These are phyloP conservation scores for Talaromyces sp. DNA, from an alignment of 2,329 filamentous ascomycete species.

Conservation along the genomic window DNA sequence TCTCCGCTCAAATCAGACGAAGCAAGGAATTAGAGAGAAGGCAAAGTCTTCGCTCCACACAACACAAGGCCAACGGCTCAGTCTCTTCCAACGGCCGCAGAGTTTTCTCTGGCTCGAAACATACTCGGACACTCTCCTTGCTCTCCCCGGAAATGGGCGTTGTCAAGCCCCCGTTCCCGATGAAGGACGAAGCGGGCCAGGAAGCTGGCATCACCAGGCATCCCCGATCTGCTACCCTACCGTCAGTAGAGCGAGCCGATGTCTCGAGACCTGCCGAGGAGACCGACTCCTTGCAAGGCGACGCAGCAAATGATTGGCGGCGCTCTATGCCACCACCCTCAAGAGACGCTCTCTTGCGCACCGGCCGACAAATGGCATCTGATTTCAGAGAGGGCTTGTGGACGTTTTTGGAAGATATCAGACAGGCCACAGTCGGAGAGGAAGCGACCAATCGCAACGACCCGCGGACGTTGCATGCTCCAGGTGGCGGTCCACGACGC, in stretches of 20 bases:
- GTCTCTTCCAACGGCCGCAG: constrained; percentile 46
- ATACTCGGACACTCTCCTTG: constrained; percentile 68
- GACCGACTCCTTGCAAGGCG: constrained; percentile 23
- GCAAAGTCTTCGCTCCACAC: constrained; percentile 56
- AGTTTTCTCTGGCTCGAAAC: constrained; percentile 61
- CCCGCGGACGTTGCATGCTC: constrained; percentile 27
- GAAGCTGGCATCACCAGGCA: constrained; percentile 24
- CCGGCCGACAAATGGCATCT: constrained; percentile 72
- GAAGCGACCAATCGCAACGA: constrained; percentile 65
- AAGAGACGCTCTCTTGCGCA: constrained; percentile 49
- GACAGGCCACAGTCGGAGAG: constrained; percentile 92
- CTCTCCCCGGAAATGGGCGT: constrained; percentile 56
- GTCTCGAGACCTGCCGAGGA: constrained; percentile 14
- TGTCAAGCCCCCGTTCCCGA: constrained; percentile 12
- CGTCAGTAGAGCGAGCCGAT: constrained; percentile 31
- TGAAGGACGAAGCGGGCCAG: constrained; percentile 14
- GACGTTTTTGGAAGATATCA: constrained; percentile 92
- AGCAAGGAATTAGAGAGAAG: constrained; percentile 65
- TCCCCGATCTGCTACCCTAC: constrained; percentile 37
- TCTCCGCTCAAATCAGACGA: constrained; percentile 25
- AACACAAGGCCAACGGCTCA: constrained; percentile 25
- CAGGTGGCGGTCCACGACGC: constrained; percentile 21
- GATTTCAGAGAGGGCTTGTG: constrained; percentile 86
- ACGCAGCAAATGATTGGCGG: constrained; percentile 34
- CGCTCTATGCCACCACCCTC: constrained; percentile 40